phyloP scores from a whole-genome alignment of 2,329 filamentous ascomycete species.

The Malbranchea zuffiana region DNA sequence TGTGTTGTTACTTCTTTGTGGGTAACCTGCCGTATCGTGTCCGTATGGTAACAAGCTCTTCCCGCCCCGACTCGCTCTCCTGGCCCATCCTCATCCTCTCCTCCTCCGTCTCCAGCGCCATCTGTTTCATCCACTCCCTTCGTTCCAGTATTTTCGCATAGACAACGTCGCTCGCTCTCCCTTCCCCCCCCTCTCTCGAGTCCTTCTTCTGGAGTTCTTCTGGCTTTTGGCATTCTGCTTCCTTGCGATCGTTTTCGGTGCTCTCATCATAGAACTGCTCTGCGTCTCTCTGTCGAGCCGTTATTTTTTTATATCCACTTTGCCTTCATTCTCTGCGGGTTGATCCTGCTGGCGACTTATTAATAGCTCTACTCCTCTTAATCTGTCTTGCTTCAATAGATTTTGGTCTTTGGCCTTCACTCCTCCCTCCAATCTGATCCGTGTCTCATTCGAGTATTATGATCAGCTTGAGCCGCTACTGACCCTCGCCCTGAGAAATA shows the following conservation, averaged over 20 bases:
- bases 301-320: no score
- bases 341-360: no score
- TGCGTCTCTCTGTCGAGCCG: no score
- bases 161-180: not conserved
- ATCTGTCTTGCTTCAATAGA: no score
- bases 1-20: no score
- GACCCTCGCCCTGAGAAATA: not conserved
- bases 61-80: not conserved
- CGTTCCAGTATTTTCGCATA: not conserved
- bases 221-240: no score
- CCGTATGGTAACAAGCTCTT: no score
- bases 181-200: not conserved
- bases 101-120: no score
- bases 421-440: not conserved
- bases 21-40: no score
- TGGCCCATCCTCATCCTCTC: not conserved
- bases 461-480: not conserved
- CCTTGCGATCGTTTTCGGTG: no score
- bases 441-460: not conserved
- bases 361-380: no score
- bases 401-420: not conserved
- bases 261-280: no score
- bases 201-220: not conserved
- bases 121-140: not conserved
- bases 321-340: constrained; percentile 8